Percentiles rank a stretch among this genome's conserved stretches.
Conservation (phyloP, 768 basidiomycete species). For the Serendipita sp. region DNA sequence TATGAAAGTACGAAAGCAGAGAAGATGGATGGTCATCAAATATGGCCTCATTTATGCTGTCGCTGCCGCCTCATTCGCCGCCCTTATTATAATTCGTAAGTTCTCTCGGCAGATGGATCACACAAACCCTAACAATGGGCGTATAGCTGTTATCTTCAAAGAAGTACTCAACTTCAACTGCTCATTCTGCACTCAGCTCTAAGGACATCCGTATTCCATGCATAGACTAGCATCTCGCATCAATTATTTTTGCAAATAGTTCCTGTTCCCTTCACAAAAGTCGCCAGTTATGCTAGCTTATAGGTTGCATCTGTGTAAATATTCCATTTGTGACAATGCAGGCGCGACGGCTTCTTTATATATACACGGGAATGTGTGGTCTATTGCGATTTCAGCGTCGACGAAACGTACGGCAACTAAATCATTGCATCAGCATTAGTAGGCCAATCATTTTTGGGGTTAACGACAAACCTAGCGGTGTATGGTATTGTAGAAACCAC, state of each 20-base stretch:
- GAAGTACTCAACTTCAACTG: slow-evolving; percentile 47
- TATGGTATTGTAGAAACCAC: slow-evolving; percentile 55
- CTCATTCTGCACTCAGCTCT: slow-evolving; percentile 71
- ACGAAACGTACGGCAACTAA: slow-evolving; percentile 66
- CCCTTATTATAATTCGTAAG: slow-evolving; percentile 68
- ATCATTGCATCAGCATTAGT: neutral
- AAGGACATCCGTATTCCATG: slow-evolving; percentile 19
- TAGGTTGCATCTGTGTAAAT: neutral
- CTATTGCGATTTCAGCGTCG: slow-evolving; percentile 27
- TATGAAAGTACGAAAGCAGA: slow-evolving; percentile 75
- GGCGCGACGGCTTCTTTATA: neutral
- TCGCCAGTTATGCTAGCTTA: too few species aligned
- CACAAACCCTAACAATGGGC: slow-evolving; percentile 11
- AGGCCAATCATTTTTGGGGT: too few species aligned
- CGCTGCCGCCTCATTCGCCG: slow-evolving; percentile 52
- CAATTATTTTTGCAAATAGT: neutral
- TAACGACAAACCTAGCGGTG: slow-evolving; percentile 45
- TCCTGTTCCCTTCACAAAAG: too few species aligned
- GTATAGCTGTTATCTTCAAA: slow-evolving; percentile 45
- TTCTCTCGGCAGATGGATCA: slow-evolving; percentile 14
- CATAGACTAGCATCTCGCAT: neutral
- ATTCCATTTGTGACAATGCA: neutral
- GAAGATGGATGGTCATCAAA: slow-evolving; percentile 80
- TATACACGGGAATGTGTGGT: neutral
- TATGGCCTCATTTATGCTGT: slow-evolving; percentile 65